Evolutionary conservation across 768 basidiomycete genomes (phyloP).

Genomic region (Russula virescens): DNA sequence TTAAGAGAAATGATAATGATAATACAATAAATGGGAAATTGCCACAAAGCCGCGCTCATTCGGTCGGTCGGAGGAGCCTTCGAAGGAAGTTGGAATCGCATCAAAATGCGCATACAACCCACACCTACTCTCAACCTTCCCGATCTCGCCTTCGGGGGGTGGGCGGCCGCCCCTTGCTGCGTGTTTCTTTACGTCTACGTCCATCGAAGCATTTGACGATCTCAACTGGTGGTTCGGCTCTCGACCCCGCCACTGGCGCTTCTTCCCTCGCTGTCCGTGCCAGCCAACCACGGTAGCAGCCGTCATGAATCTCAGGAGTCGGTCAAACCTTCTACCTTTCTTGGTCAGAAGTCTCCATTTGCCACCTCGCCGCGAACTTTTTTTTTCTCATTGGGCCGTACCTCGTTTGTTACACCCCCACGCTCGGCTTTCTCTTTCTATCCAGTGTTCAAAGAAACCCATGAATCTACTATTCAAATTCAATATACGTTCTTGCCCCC

Average conservation of each 20-base stretch:
- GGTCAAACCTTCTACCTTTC: conserved; percentile 19
- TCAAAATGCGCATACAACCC: background rate
- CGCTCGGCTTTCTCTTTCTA: conserved; percentile 12
- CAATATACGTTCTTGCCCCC: conserved; percentile 9
- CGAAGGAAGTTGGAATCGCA: background rate
- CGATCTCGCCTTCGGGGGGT: conserved; percentile 19
- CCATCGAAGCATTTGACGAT: conserved; percentile 21
- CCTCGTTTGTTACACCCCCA: conserved; percentile 11
- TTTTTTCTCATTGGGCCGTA: conserved; percentile 13
- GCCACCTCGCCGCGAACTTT: conserved; percentile 18
- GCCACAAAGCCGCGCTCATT: conserved; percentile 16
- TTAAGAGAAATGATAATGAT: too few relatives aligned
- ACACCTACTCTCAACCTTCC: conserved; percentile 14
- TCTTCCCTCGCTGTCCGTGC: background rate
- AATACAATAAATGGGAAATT: background rate
- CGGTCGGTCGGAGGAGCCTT: background rate
- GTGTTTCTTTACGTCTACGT: conserved; percentile 22
- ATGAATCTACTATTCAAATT: conserved; percentile 6
- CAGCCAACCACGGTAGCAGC: conserved; percentile 1
- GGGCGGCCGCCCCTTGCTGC: conserved; percentile 15
- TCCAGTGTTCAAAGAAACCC: conserved; percentile 11
- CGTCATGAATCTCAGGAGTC: conserved; percentile 9
- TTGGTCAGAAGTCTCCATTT: conserved; percentile 14
- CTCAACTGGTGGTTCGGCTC: conserved; percentile 15
- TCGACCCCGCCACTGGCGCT: conserved; percentile 14